These are phyloP conservation scores for Penicillium sp. DNA, from an alignment of 2,329 filamentous ascomycete genomes.

Conservation along the genomic window DNA sequence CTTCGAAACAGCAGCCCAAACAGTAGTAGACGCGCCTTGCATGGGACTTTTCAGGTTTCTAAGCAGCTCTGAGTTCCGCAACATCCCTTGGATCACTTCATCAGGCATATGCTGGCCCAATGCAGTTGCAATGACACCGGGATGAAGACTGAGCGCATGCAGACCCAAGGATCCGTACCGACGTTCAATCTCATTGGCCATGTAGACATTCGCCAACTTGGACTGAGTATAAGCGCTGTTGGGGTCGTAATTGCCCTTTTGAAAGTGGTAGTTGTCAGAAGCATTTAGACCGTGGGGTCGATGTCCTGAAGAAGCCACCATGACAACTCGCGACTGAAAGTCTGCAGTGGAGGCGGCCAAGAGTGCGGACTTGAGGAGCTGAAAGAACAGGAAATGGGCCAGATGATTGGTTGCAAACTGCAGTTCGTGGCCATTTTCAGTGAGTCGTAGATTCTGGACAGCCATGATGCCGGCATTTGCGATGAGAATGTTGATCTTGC, in stretches of 20 bases:
- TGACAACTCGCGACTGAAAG: conserved; percentile 50
- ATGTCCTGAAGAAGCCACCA: conserved; percentile 47
- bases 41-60: conserved; percentile 29
- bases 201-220: conserved; percentile 53
- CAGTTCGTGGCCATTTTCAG: conserved; percentile 42
- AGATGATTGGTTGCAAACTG: conserved; percentile 57
- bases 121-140: conserved; percentile 33
- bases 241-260: conserved; percentile 33
- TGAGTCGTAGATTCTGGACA: conserved; percentile 30
- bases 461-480: conserved; percentile 49
- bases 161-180: conserved; percentile 47
- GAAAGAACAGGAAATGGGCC: conserved; percentile 53
- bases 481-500: conserved; percentile 32
- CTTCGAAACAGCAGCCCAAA: conserved; percentile 36
- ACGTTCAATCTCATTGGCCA: conserved; percentile 53
- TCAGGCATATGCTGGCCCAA: conserved; percentile 2
- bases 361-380: conserved; percentile 43
- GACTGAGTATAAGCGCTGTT: conserved; percentile 46
- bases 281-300: conserved; percentile 29
- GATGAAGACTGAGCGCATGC: conserved; percentile 48
- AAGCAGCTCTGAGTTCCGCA: conserved; percentile 11
- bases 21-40: conserved; percentile 43
- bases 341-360: conserved; percentile 27
- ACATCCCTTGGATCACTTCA: conserved; percentile 6
- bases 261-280: conserved; percentile 42